Percentiles rank a stretch among this genome's conserved stretches.
Conservation (phyloP, 371 early-diverging fungal genomes). For the Zopfochytrium polystomum region DNA sequence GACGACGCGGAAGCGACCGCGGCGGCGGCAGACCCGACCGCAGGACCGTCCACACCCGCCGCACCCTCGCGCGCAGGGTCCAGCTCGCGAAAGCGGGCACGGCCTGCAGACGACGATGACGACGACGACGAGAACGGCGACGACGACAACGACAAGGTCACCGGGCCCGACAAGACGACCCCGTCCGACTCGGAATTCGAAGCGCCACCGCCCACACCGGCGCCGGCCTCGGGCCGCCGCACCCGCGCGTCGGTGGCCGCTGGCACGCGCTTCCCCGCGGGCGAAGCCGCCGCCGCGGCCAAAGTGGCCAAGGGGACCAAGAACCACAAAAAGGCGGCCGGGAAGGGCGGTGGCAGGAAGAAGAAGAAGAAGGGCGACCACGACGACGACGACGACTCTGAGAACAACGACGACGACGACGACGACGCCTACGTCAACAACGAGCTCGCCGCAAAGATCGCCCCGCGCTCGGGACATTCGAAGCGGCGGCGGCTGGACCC, state of each 20-base stretch:
- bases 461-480: constrained; percentile 42
- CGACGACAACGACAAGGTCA: neutral
- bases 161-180: too few relatives aligned
- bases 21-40: neutral
- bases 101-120: neutral
- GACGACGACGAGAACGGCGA: neutral
- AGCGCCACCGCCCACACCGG: too few relatives aligned
- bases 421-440: constrained; percentile 28
- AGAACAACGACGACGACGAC: constrained; percentile 33
- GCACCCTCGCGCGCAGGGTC: neutral
- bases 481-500: constrained; percentile 25
- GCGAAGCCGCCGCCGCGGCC: neutral
- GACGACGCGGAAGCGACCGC: constrained; percentile 1
- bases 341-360: constrained; percentile 6
- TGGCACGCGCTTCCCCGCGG: too few relatives aligned
- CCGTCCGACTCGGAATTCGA: too few relatives aligned
- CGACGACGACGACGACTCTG: constrained; percentile 43
- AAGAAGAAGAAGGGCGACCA: constrained; percentile 28
- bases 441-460: constrained; percentile 17
- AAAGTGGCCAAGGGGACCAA: neutral
- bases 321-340: neutral
- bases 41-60: neutral
- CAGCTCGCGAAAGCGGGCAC: too few relatives aligned
- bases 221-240: too few relatives aligned
- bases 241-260: too few relatives aligned